Base-by-base conservation (phyloP, 192 early-diverging fungal species). In the Haplosporangium gracile region DNA sequence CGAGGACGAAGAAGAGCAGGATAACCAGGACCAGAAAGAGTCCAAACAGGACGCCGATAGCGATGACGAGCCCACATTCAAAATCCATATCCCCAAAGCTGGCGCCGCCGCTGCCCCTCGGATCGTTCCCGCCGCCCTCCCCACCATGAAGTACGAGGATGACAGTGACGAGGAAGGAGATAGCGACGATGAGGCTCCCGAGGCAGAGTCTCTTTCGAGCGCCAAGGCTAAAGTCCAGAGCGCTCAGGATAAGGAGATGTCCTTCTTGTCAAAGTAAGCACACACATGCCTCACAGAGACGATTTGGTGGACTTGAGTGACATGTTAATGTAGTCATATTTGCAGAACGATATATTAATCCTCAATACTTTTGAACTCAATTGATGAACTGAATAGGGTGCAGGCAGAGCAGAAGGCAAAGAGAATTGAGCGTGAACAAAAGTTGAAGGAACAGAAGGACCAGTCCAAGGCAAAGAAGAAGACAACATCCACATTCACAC, bases 371-470 rank as follows among this genome's bases (percentile, higher is more conserved):
- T 47, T 2, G 15, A 68, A 38, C 0, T 39, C 32, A 24, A 40
- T 49, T 74, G 60, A 65, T 34, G n/a, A 65, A 65, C 26, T 9
- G 11, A 26, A 29, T 78, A 86, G 84, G 45, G 74, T 86, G 2
- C 84, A 86, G 13, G 84, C 84, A 40, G 84, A 86, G 34, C 84
- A 86, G 65, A 86, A 86, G 65, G 79, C 84, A 72, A 86, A 86
- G 79, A 60, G 79, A 70, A 72, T 86, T 6, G 84, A 86, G 65
- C 72, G 72, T 15, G 84, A 86, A 36, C 70, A 73, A 78, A 86
- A 86, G 71, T 49, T 86, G 72, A 86, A 81, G 79, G 79, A 40
- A 70, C 79, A 86, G n/a, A 86, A 86, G 79, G 84, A 80, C 0
- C 74, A 78, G 36, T 77, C 84, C 9, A 86, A 86, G 36, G 72